Evolutionary conservation across 345 rosid genomes (phyloP).

Genomic region (Euclidium syriacum): DNA sequence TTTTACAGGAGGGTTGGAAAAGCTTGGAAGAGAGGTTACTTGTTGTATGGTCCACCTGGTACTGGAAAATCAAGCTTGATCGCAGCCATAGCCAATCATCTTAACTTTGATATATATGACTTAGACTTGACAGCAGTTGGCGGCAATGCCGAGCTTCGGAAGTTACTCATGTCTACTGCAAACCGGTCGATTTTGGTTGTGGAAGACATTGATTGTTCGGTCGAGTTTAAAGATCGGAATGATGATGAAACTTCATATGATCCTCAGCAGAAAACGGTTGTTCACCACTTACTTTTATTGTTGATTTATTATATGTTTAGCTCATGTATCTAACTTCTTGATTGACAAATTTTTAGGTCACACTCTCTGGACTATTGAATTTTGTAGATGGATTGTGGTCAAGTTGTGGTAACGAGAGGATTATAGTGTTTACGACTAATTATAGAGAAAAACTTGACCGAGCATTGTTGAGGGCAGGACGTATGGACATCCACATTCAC

Average conservation of each 20-base stretch:
- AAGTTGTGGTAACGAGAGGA: slow-evolving; percentile 58
- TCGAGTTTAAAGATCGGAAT: slow-evolving; percentile 43
- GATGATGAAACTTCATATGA: neutral
- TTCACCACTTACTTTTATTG: neutral
- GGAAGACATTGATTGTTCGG: slow-evolving; percentile 65
- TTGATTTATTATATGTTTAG: neutral
- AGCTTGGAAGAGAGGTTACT: slow-evolving; percentile 85
- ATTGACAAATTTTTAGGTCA: slow-evolving; percentile 18
- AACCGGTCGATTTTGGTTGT: slow-evolving; percentile 65
- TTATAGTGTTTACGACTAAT: slow-evolving; percentile 68
- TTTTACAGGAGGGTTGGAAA: slow-evolving; percentile 60
- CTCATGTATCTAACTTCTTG: neutral
- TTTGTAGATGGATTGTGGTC: slow-evolving; percentile 68
- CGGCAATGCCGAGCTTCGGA: slow-evolving; percentile 42
- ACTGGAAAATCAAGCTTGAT: slow-evolving; percentile 79
- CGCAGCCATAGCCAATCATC: slow-evolving; percentile 77
- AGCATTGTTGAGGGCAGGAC: slow-evolving; percentile 59
- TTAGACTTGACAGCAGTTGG: slow-evolving; percentile 43
- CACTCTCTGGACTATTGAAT: slow-evolving; percentile 51
- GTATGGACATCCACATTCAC: slow-evolving; percentile 67
- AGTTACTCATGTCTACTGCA: slow-evolving; percentile 44
- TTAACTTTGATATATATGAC: slow-evolving; percentile 71
- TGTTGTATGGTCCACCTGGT: slow-evolving; percentile 72
- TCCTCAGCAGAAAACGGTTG: neutral
- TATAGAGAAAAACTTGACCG: slow-evolving; percentile 55